These are phyloP conservation scores for Lactuca saligna DNA, from an alignment of 129 eudicot genomes.

Conservation along the genomic window DNA sequence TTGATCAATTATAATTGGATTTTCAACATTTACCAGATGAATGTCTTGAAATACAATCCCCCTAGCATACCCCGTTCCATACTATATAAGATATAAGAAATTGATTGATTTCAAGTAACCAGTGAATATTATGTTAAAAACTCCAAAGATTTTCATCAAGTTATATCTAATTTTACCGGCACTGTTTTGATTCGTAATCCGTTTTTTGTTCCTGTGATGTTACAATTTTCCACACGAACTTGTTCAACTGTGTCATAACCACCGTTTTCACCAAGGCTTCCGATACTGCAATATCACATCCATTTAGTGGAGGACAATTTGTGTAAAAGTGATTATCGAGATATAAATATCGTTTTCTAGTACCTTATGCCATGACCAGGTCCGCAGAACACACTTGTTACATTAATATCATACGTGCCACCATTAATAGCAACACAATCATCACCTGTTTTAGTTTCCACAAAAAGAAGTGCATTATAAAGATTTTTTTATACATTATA, in stretches of 20 bases:
- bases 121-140: not conserved
- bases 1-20: constrained; percentile 51
- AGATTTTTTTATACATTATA: not conserved
- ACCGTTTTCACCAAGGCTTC: constrained; percentile 49
- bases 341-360: too few species aligned
- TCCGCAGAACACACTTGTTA: constrained; percentile 40
- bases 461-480: too few species aligned
- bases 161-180: constrained; percentile 23
- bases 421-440: constrained; percentile 57
- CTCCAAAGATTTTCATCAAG: not conserved
- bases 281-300: constrained; percentile 22
- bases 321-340: not conserved
- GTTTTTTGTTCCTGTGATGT: constrained; percentile 27
- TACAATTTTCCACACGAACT: constrained; percentile 38
- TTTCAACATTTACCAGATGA: constrained; percentile 19
- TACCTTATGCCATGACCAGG: constrained; percentile 66
- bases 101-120: not conserved
- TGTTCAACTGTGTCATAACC: constrained; percentile 36
- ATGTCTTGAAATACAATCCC: constrained; percentile 32
- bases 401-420: constrained; percentile 28
- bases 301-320: not conserved
- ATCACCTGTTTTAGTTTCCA: constrained; percentile 30
- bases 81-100: constrained; percentile 5
- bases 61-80: constrained; percentile 42
- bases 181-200: constrained; percentile 60